Evolutionary conservation across 495 filamentous ascomycete species (phyloP).

Genomic region (Tuber brumale): DNA sequence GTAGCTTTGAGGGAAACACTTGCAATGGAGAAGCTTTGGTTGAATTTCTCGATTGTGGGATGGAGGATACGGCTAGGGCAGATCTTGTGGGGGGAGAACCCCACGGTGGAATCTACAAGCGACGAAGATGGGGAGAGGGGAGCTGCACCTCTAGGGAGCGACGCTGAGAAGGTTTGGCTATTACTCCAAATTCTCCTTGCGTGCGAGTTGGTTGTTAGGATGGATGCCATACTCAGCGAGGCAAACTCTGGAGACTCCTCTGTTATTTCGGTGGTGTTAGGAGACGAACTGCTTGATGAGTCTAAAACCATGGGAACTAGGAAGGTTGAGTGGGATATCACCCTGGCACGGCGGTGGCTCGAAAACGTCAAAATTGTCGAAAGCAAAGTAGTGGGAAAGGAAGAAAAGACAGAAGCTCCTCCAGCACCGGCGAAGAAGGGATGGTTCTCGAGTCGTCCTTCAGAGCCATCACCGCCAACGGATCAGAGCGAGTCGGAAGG

Average conservation of each 20-base stretch:
- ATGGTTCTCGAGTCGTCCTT: constrained; percentile 40
- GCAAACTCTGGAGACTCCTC: constrained; percentile 45
- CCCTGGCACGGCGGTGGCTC: constrained; percentile 67
- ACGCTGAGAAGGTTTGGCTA: constrained; percentile 64
- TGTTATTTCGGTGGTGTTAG: constrained; percentile 48
- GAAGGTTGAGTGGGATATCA: constrained; percentile 73
- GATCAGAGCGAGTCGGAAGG: constrained; percentile 19
- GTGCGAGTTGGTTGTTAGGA: constrained; percentile 66
- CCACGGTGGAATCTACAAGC: constrained; percentile 38
- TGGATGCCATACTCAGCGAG: constrained; percentile 63
- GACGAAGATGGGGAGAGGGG: constrained; percentile 44
- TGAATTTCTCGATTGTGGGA: constrained; percentile 70
- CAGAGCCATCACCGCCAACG: constrained; percentile 42
- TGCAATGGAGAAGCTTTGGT: constrained; percentile 57
- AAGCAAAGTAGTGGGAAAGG: constrained; percentile 31
- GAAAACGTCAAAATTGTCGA: constrained; percentile 60
- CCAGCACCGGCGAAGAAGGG: constrained; percentile 33
- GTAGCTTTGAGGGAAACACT: constrained; percentile 53
- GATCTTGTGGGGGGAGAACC: constrained; percentile 59
- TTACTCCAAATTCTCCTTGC: constrained; percentile 71
- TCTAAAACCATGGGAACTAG: constrained; percentile 60
- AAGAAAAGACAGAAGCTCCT: constrained; percentile 46
- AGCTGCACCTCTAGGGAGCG: constrained; percentile 47
- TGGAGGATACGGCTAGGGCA: constrained; percentile 78
- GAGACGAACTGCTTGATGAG: constrained; percentile 51